These are phyloP conservation scores for Aleurites moluccanus DNA, from an alignment of 441 rosid genomes.

Conservation along the genomic window DNA sequence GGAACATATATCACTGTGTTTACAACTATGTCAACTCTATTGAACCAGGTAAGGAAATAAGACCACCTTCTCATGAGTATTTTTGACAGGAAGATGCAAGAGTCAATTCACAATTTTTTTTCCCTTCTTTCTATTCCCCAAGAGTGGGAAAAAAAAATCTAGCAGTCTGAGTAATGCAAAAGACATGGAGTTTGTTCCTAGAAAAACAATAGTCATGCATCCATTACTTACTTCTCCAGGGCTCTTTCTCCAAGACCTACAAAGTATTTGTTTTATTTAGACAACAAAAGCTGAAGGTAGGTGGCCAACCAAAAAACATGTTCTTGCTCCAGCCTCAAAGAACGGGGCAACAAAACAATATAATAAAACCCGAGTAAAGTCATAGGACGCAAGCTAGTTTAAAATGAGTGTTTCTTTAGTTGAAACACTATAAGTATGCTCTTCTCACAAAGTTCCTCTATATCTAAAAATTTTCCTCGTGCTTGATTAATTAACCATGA, in stretches of 20 bases:
- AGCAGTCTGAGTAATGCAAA: background rate
- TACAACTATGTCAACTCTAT: background rate
- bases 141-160: background rate
- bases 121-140: background rate
- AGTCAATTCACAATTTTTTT: background rate
- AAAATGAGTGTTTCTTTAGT: background rate
- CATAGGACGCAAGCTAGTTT: background rate
- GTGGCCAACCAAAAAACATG: too few relatives aligned
- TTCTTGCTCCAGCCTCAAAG: too few relatives aligned
- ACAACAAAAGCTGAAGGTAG: too few relatives aligned
- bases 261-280: too few relatives aligned
- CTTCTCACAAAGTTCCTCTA: background rate
- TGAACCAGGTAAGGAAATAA: background rate
- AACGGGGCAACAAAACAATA: background rate
- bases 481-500: background rate
- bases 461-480: background rate
- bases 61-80: background rate
- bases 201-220: too few relatives aligned
- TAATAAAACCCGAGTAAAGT: background rate
- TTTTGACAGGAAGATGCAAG: background rate
- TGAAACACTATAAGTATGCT: background rate
- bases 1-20: background rate
- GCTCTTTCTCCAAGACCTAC: too few relatives aligned
- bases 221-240: too few relatives aligned
- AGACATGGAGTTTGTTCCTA: background rate